Evolutionary conservation across 176 grass and related monocot species (phyloP), one percentile per base, ranked within the genome.

Genomic region (Oryza coarctata): DNA sequence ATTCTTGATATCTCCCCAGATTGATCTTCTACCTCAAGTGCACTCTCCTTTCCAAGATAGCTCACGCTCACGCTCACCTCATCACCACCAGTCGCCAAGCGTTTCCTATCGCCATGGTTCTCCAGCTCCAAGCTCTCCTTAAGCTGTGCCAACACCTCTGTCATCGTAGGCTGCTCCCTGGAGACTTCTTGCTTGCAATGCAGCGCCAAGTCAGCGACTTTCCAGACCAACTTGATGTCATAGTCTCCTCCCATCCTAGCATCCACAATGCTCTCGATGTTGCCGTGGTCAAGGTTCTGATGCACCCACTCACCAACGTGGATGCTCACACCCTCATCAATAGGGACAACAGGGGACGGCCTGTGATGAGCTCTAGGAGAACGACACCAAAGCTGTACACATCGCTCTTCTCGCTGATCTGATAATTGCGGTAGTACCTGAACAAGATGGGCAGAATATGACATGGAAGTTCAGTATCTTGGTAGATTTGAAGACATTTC

Each of bases 221-320:
- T 88, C 86, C 68, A 60, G 43, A 83, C 27, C 9, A 44, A 73
- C 34, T 74, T 79, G 60, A 88, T 67, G 18, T 88, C 80, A 3
- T 78, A 79, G 27, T 35, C 38, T 12, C 72, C 23, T 45, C 45
- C 68, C 67, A 83, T 83, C 28, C 34, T 73, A 29, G 60, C 18
- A 44, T 83, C 80, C 26, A 83, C 45, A n/a, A 88, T 66, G 80
- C 74, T 44, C 67, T 83, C 74, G 4, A 83, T 58, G 73, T 13
- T 44, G 17, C 74, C 60, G 4, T 58, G 57, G 33, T 60, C 43
- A 0, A 88, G 80, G 57, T 40, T 83, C 13, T 83, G 80, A 22
- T 79, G 75, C 58, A 83, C 86, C 80, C 80, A 83, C 86, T 88
- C 80, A 11, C 80, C 80, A 33, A 88, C 20, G 44, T 88, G 80